Base-by-base conservation (phyloP, 805 yeast species). In the Yarrowia porcina region DNA sequence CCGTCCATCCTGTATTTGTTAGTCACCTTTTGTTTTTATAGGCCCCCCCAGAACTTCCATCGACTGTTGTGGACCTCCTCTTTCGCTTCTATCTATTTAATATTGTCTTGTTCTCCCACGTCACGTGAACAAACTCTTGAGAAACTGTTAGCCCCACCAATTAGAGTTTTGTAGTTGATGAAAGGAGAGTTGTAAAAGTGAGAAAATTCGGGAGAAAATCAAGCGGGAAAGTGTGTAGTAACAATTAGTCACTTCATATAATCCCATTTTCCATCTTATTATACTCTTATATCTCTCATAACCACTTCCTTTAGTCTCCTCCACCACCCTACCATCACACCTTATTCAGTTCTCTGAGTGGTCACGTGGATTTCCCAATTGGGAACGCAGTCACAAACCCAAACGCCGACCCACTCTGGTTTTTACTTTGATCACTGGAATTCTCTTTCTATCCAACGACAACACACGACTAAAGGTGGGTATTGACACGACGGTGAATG, bases 401-500 rank as follows among this genome's bases (percentile, higher is more conserved):
- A 56, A 56, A 56, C 49, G 27, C 49, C 18, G 30, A 39, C 36
- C 61, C 61, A 56, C 61, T 56, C 61, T 38, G 61, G 49, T 39
- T 56, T 56, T 56, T 56, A 41, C 61, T 52, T 52, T 39, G 61
- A 56, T 56, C 49, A 39, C 39, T 56, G 47, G 61, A 56, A 41
- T 41, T 56, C 61, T 56, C 61, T 56, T 56, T 56, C 49, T 41
- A 56, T 39, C 61, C 47, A 56, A 56, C 61, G 61, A 56, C 61
- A 56, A 56, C 61, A 52, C 61, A 56, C 47, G 47, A 39, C 49
- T 39, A 56, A 56, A 56, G 61, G 61, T 56, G 49, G 49, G 61
- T 56, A 41, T 27, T 39, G 49, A 30, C 61, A 56, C 39, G 38
- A 39, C 47, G 56, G 21, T 33, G 39, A 49, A 33, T 32, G 38